Evolutionary conservation across 306 rosid genomes (phyloP), one percentile per base, ranked within the genome.

Genomic region (Vigna nakashimae): DNA sequence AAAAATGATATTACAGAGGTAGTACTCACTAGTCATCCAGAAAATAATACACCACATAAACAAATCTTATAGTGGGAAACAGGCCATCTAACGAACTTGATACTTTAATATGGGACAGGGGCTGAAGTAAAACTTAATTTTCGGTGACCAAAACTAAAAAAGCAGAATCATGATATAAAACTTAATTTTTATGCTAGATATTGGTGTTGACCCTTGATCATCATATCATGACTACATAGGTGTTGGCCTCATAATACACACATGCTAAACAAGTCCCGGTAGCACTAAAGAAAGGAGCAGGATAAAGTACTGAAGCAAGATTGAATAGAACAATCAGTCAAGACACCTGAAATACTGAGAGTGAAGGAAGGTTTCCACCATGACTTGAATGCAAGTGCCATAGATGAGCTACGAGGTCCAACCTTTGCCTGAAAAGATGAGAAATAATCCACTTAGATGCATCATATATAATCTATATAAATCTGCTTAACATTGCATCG

Each of bases 301-400:
- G 18, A 57, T 24, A 58, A 38, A 62, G 46, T 57, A 56, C 38
- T 26, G 16, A 56, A 71, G 49, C 10, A 34, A 73, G 62, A 75
- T 32, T 42, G 77, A 65, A 65, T 24, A 50, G 51, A 70, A 18
- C 72, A 79, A 45, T 28, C 79, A 77, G 50, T 55, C 65, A 59
- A 70, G 66, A 57, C 73, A 95, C 99, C 99, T 88, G 99, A 91
- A 84, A 95, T 69, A 82, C 80, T 89, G 84, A 88, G 86, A 74
- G 99, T 91, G 81, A 95, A 91, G 75, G 99, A 84, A 80, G 99
- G 99, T 84, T 91, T 92, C 99, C 98, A 95, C 99, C 99, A 95
- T 60, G 98, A 91, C 80, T 95, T 95, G 85, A 92, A 91, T 65
- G 98, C 98, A 82, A 87, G 67, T 69, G 91, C 90, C 64, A 85